These are phyloP conservation scores for Colletotrichum chrysophilum DNA, from an alignment of 2,329 filamentous ascomycete genomes.

Conservation along the genomic window DNA sequence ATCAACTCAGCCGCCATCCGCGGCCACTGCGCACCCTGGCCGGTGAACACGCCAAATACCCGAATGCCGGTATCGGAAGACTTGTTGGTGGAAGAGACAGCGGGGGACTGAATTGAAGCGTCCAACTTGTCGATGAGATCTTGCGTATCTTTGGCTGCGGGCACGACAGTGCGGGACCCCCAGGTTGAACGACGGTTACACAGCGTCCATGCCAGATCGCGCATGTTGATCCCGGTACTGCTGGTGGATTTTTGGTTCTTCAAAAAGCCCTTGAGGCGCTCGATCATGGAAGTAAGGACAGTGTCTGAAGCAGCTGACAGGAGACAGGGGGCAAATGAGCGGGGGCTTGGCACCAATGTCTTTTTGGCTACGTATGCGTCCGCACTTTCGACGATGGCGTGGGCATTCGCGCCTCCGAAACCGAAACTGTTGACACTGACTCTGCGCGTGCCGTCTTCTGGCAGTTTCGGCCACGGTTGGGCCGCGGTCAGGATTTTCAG, in stretches of 20 bases:
- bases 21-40: conserved; percentile 36
- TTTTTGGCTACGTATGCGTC: neutral
- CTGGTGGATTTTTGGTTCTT: neutral
- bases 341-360: neutral
- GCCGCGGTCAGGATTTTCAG: conserved; percentile 19
- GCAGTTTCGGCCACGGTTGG: conserved; percentile 19
- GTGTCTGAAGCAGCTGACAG: neutral
- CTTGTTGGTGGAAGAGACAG: neutral
- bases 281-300: neutral
- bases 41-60: conserved; percentile 33
- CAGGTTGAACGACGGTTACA: neutral
- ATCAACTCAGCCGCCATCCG: conserved; percentile 26
- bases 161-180: neutral
- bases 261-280: neutral
- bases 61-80: neutral
- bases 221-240: neutral
- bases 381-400: conserved; percentile 37
- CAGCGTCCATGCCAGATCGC: neutral
- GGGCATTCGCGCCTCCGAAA: conserved; percentile 49
- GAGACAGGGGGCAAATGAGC: neutral
- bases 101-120: neutral
- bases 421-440: conserved; percentile 37
- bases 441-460: neutral
- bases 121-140: neutral
- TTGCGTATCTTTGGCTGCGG: neutral